A percentile compares a stretch with the other conserved stretches of the same genome.
phyloP scores from a whole-genome alignment of 441 rosid species.

The Adansonia madagascariensis region DNA sequence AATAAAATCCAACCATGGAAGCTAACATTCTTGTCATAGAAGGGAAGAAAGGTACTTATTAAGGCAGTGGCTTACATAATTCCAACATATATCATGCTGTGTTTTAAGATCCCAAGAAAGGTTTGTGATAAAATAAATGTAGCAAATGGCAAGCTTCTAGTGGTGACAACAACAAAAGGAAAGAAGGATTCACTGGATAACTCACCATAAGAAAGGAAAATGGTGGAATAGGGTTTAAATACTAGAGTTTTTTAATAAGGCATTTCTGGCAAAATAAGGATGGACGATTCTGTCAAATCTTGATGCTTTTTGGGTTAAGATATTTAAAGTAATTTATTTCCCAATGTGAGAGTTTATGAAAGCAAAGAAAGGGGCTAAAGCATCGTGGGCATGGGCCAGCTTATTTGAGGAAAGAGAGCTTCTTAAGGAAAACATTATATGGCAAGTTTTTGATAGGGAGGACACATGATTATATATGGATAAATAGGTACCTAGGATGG shows the following conservation, averaged over 20 bases:
- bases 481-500: too few species aligned
- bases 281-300: not conserved
- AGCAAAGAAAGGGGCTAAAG: not conserved
- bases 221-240: not conserved
- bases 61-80: not conserved
- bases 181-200: not conserved
- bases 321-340: not conserved
- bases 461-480: too few species aligned
- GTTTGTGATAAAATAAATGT: not conserved
- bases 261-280: not conserved
- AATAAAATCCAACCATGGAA: not conserved
- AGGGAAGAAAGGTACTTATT: not conserved
- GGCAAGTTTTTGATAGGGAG: not conserved
- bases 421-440: not conserved
- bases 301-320: not conserved
- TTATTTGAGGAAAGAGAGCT: not conserved
- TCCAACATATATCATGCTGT: not conserved
- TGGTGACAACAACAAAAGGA: not conserved
- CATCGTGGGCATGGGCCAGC: not conserved
- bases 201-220: not conserved
- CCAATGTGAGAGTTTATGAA: not conserved
- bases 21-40: not conserved
- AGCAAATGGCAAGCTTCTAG: not conserved
- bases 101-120: too few species aligned
- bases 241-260: not conserved